phyloP scores from a whole-genome alignment of 2,329 filamentous ascomycete genomes.

The Trichophyton schoenleinii region DNA sequence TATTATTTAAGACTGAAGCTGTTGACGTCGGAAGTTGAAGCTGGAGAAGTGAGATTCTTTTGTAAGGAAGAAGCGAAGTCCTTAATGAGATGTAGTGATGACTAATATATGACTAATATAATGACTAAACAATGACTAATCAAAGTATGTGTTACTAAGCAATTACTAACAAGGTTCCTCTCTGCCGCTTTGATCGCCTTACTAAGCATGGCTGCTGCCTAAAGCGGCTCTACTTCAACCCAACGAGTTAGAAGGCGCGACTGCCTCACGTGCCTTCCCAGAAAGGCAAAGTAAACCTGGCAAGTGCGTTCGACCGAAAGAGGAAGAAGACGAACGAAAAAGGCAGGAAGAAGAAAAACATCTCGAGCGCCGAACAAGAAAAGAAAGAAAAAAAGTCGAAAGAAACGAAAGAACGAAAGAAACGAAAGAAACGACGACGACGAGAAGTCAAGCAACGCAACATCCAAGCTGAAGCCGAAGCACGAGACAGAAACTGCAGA shows the following conservation, averaged over 20 bases:
- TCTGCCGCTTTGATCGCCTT: not conserved
- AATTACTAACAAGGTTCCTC: no score
- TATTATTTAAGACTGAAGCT: no score
- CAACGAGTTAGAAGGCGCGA: not conserved
- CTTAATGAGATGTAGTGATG: not conserved
- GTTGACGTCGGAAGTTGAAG: no score
- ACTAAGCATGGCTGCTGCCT: not conserved
- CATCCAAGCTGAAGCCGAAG: not conserved
- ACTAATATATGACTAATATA: not conserved
- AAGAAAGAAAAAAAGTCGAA: not conserved
- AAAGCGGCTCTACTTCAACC: not conserved
- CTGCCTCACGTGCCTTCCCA: not conserved
- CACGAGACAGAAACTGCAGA: constrained; percentile 28
- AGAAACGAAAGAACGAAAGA: not conserved
- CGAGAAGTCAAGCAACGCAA: no score
- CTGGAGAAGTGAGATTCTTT: no score
- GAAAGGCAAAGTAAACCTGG: not conserved
- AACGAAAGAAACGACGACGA: no score
- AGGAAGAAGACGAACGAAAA: not conserved
- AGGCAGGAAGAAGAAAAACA: not conserved
- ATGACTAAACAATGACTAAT: not conserved
- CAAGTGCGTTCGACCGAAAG: not conserved
- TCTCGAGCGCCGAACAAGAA: not conserved
- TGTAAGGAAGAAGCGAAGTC: no score
- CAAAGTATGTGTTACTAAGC: not conserved